These are phyloP conservation scores for Penicillium sp. DNA, from an alignment of 2,329 filamentous ascomycete species.

Conservation along the genomic window DNA sequence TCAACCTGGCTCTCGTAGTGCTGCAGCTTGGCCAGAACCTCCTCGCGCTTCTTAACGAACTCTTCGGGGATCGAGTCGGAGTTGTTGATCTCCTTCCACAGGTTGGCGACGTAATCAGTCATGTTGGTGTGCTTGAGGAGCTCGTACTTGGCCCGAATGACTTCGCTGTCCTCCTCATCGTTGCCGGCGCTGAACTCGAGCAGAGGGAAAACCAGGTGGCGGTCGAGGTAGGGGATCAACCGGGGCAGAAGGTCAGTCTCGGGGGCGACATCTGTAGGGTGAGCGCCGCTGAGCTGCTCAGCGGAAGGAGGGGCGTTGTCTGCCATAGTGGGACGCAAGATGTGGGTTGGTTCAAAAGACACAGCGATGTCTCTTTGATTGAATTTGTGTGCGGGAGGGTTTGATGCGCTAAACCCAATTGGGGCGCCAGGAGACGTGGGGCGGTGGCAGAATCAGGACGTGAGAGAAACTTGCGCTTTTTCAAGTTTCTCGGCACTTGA, in stretches of 20 bases:
- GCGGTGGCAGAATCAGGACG: constrained; percentile 25
- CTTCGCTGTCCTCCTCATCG: constrained; percentile 75
- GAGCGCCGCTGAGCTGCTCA: constrained; percentile 52
- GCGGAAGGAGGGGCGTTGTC: constrained; percentile 51
- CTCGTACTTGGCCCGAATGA: constrained; percentile 85
- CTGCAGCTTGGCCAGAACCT: constrained; percentile 79
- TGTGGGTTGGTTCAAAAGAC: constrained; percentile 21
- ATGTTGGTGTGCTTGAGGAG: constrained; percentile 97
- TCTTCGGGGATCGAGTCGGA: constrained; percentile 76
- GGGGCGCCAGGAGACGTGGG: constrained; percentile 9
- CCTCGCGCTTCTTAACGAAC: constrained; percentile 84
- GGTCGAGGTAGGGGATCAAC: constrained; percentile 87
- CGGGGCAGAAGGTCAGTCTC: constrained; percentile 82
- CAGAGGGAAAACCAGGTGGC: constrained; percentile 93
- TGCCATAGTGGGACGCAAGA: constrained; percentile 49
- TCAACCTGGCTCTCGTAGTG: constrained; percentile 82
- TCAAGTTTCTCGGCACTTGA: not conserved
- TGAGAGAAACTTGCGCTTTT: constrained; percentile 24
- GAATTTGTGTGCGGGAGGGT: constrained; percentile 31
- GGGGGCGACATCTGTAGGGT: constrained; percentile 60
- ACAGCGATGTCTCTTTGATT: constrained; percentile 20
- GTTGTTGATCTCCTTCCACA: constrained; percentile 86
- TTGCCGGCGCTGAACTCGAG: constrained; percentile 86
- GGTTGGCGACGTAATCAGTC: constrained; percentile 92
- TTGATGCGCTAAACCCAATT: constrained; percentile 31